phyloP scores from a whole-genome alignment of 2,329 filamentous ascomycete genomes.

The Alternaria gaisen region DNA sequence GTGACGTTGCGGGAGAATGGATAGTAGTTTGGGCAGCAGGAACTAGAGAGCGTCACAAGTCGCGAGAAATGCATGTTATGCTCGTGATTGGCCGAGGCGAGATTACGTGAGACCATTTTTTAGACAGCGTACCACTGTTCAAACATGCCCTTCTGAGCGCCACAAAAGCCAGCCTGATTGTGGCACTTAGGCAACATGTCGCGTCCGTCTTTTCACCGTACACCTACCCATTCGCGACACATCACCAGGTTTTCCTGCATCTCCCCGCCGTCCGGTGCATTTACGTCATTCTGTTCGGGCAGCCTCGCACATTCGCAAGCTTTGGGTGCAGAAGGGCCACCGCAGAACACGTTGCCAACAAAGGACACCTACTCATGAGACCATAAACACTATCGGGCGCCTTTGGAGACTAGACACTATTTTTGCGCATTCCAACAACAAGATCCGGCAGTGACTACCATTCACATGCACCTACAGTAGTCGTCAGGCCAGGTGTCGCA shows the following conservation, averaged over 20 bases:
- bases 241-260: background rate
- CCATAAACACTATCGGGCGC: background rate
- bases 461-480: constrained; percentile 13
- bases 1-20: background rate
- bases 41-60: constrained; percentile 7
- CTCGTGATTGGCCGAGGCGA: constrained; percentile 17
- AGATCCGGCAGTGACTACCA: background rate
- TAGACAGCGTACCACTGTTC: constrained; percentile 12
- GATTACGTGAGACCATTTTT: constrained; percentile 24
- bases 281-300: constrained; percentile 3
- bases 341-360: constrained; percentile 4
- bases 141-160: constrained; percentile 13
- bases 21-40: background rate
- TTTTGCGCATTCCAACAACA: background rate
- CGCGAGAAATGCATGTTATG: constrained; percentile 5
- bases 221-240: background rate
- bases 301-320: background rate
- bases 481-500: constrained; percentile 11
- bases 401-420: background rate
- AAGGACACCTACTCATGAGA: constrained; percentile 2
- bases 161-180: constrained; percentile 15
- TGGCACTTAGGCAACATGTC: constrained; percentile 2
- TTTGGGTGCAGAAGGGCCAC: constrained; percentile 6
- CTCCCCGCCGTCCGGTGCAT: background rate
- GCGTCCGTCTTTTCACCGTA: background rate